Evolutionary conservation across 345 rosid species (phyloP), one percentile per base, ranked within the genome.

Genomic region (Arabidopsis suecica): DNA sequence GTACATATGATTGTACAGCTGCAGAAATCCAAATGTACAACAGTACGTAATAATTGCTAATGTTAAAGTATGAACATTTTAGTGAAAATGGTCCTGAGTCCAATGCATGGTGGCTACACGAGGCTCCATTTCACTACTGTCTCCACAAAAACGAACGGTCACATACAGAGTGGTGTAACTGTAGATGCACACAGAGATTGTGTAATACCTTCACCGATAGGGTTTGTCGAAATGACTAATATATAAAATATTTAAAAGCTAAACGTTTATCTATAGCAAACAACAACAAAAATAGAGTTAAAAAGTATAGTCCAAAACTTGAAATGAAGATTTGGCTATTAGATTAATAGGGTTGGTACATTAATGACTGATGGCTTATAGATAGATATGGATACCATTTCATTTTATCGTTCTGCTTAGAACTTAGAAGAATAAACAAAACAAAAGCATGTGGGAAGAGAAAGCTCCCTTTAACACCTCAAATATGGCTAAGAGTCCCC

Each of bases 361-460:
- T 36, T 53, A 23, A 34, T 61, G 50, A 53, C 12, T 60, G 22
- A 23, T 51, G 47, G 18, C 34, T 34, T 71, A 47, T 37, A 66
- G 72, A 57, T 57, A 63, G 48, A 54, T 73, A 63, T 53, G 62
- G 25, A 63, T 53, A 37, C 61, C 36, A 58, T 68, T 67, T 22
- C 14, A 30, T 30, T 60, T 59, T 22, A 1, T 30, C 2, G 7
- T 48, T 14, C 12, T 59, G 63, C 30, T 64, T 70, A 70, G 66
- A 77, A 32, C 30, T 64, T 70, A 70, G 66, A 77, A 32, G 25
- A 48, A 64, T 77, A 57, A 71, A 64, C 76, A 71, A 57, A 71
- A 64, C 76, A 71, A 65, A 57, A 64, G 55, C 72, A 77, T 77
- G 80, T 65, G 80, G 10, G 60, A 38, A 71, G 76, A 49, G 67